Conservation (phyloP, 768 basidiomycete genomes). For the Pulveroboletus sp. region DNA sequence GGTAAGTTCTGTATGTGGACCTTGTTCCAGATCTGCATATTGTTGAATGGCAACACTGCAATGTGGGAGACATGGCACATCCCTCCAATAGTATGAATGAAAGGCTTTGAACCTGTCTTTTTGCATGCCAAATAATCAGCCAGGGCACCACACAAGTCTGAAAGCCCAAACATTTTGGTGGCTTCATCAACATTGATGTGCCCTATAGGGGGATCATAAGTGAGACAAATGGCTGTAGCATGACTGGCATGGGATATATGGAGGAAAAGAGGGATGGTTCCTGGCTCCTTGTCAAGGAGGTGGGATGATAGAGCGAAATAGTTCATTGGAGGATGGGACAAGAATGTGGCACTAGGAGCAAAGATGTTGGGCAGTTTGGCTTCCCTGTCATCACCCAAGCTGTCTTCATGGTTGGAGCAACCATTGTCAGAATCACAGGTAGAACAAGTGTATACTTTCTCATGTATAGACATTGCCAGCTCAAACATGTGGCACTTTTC, state of each 20-base stretch:
- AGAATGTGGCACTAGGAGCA: no score
- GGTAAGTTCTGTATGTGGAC: not conserved
- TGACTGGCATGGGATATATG: not conserved
- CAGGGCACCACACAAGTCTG: not conserved
- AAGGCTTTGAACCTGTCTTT: not conserved
- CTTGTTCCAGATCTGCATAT: not conserved
- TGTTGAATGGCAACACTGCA: not conserved
- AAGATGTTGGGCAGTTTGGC: no score
- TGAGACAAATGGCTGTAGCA: not conserved
- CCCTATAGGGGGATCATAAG: not conserved
- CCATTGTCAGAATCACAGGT: no score
- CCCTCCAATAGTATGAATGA: not conserved
- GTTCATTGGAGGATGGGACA: not conserved
- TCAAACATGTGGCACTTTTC: not conserved
- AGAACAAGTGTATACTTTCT: no score
- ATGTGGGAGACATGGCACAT: not conserved
- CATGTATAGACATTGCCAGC: not conserved
- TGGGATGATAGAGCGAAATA: not conserved
- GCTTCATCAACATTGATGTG: not conserved
- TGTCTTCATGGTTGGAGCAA: no score
- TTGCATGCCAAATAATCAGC: not conserved
- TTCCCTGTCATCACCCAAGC: no score
- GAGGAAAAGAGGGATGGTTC: not conserved
- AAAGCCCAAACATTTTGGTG: not conserved
- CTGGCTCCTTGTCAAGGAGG: not conserved